Conservation (phyloP, 768 basidiomycete species). For the Favolaschia claudopus region DNA sequence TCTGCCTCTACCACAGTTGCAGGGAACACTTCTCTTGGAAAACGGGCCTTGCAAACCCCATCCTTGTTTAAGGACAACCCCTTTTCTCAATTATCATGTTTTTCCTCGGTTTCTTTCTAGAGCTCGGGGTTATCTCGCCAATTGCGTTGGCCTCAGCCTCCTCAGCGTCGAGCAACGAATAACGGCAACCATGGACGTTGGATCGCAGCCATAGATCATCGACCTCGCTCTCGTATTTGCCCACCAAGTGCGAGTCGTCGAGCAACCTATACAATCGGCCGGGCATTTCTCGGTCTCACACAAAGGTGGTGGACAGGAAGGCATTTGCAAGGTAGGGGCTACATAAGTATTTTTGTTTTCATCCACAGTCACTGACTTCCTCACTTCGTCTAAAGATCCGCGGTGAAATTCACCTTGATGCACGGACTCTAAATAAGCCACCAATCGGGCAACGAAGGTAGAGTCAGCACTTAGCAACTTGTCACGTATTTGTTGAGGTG, state of each 20-base stretch:
- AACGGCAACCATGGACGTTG: slow-evolving; percentile 26
- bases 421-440: not conserved
- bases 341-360: too few species aligned
- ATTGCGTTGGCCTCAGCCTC: too few species aligned
- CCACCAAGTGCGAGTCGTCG: not conserved
- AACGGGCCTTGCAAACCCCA: slow-evolving; percentile 33
- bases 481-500: slow-evolving; percentile 24
- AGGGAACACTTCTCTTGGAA: slow-evolving; percentile 22
- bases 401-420: slow-evolving; percentile 16
- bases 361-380: too few species aligned
- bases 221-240: slow-evolving; percentile 9
- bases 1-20: slow-evolving; percentile 26
- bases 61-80: too few species aligned
- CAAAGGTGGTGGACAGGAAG: slow-evolving; percentile 24
- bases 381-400: slow-evolving; percentile 28
- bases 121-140: not conserved
- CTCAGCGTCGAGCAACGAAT: too few species aligned
- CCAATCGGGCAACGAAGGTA: slow-evolving; percentile 3
- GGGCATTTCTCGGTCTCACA: too few species aligned
- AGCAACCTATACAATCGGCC: slow-evolving; percentile 22
- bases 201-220: slow-evolving; percentile 25
- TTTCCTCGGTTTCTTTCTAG: not conserved
- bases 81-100: slow-evolving; percentile 11
- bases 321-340: slow-evolving; percentile 33
- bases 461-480: not conserved